Percentiles rank a stretch among this genome's conserved stretches.
These are phyloP conservation scores for Aspergillus versicolor DNA, from an alignment of 2,329 filamentous ascomycete genomes.

Conservation along the genomic window DNA sequence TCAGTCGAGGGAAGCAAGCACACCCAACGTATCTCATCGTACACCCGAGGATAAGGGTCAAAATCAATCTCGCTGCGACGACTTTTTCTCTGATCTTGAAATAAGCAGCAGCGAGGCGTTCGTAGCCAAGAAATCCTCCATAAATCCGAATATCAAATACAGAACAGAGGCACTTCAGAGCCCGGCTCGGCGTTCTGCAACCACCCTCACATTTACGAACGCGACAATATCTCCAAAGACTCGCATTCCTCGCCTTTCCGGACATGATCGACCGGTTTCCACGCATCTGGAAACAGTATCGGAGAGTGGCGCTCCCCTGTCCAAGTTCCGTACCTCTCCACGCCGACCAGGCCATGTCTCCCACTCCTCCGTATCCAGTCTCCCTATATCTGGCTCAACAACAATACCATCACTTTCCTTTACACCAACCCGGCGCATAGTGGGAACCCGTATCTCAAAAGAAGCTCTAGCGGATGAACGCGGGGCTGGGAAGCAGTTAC, in stretches of 20 bases:
- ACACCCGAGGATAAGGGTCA: slow-evolving; percentile 20
- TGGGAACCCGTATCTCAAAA: slow-evolving; percentile 45
- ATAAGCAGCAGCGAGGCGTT: slow-evolving; percentile 82
- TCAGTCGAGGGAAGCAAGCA: slow-evolving; percentile 59
- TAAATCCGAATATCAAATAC: slow-evolving; percentile 89
- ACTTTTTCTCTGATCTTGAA: slow-evolving; percentile 84
- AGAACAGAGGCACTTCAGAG: slow-evolving; percentile 70
- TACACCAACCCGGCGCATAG: slow-evolving; percentile 62
- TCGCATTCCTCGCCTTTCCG: slow-evolving; percentile 75
- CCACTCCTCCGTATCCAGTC: slow-evolving; percentile 66
- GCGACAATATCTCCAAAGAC: slow-evolving; percentile 62
- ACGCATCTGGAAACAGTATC: slow-evolving; percentile 84
- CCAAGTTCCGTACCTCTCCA: slow-evolving; percentile 61
- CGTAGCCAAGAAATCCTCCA: slow-evolving; percentile 72
- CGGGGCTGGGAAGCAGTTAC: slow-evolving; percentile 53
- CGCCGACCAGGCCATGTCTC: slow-evolving; percentile 67
- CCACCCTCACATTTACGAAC: slow-evolving; percentile 89
- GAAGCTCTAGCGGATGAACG: slow-evolving; percentile 44
- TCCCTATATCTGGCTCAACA: slow-evolving; percentile 61
- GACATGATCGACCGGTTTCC: slow-evolving; percentile 69
- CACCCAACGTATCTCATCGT: slow-evolving; percentile 31
- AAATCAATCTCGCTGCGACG: slow-evolving; percentile 54
- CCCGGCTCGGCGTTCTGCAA: slow-evolving; percentile 68
- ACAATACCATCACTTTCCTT: slow-evolving; percentile 58
- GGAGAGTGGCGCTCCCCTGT: slow-evolving; percentile 75